phyloP scores from a whole-genome alignment of 2,329 filamentous ascomycete genomes.

The Fusarium pseudoanthophilum region DNA sequence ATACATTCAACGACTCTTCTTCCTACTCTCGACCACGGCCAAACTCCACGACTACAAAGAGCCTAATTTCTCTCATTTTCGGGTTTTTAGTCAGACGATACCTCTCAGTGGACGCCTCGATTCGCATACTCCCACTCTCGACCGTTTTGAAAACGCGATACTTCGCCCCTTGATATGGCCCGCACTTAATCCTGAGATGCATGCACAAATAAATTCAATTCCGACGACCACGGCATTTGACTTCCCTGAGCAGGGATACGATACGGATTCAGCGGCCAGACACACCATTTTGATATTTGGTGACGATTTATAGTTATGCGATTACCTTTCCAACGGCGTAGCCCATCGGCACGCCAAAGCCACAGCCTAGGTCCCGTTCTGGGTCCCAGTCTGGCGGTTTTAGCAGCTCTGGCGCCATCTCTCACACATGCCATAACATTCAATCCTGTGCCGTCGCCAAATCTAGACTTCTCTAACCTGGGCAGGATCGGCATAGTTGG shows the following conservation, averaged over 20 bases:
- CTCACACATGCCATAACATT: conserved; percentile 66
- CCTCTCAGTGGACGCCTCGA: neutral
- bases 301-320: conserved; percentile 57
- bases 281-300: conserved; percentile 21
- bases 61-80: neutral
- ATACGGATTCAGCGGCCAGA: conserved; percentile 2
- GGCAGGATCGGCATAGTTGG: conserved; percentile 88
- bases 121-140: conserved; percentile 9
- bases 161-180: conserved; percentile 43
- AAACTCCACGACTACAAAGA: conserved; percentile 3
- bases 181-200: conserved; percentile 47
- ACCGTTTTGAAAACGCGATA: conserved; percentile 30
- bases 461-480: conserved; percentile 81
- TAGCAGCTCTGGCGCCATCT: conserved; percentile 55
- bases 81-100: neutral
- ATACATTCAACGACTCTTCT: conserved; percentile 4
- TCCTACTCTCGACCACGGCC: conserved; percentile 10
- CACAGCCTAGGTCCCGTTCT: conserved; percentile 43
- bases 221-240: conserved; percentile 24
- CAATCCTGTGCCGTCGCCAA: conserved; percentile 70
- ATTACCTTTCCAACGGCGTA: conserved; percentile 57
- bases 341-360: conserved; percentile 52
- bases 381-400: conserved; percentile 50
- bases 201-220: conserved; percentile 29
- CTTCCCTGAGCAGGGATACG: conserved; percentile 12